Conservation (phyloP, 495 filamentous ascomycete genomes). For the Neurospora terricola region DNA sequence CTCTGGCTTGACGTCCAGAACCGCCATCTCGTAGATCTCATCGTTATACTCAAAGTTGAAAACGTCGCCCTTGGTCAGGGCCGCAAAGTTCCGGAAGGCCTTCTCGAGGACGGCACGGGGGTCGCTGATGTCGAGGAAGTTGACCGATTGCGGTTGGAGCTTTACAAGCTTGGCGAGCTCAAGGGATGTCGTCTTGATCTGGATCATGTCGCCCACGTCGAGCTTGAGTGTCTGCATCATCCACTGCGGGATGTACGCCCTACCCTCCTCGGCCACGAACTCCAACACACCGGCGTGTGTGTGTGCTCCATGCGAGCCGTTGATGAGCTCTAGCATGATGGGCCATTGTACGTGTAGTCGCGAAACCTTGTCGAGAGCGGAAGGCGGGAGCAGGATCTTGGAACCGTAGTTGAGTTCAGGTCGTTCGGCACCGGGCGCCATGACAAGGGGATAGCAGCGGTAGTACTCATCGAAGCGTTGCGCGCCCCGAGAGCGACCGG, state of each 20-base stretch:
- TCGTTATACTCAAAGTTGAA: slow-evolving; percentile 97
- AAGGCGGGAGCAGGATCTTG: slow-evolving; percentile 93
- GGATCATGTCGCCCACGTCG: slow-evolving; percentile 85
- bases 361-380: slow-evolving; percentile 89
- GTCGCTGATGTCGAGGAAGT: slow-evolving; percentile 92
- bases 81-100: slow-evolving; percentile 88
- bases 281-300: slow-evolving; percentile 93
- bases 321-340: slow-evolving; percentile 90
- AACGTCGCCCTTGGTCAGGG: slow-evolving; percentile 80
- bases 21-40: slow-evolving; percentile 79
- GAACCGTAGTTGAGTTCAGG: slow-evolving; percentile 90
- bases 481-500: slow-evolving; percentile 20
- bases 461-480: slow-evolving; percentile 94
- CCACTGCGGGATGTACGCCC: slow-evolving; percentile 93
- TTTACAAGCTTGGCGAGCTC: slow-evolving; percentile 87
- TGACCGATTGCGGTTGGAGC: slow-evolving; percentile 81
- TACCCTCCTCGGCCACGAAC: slow-evolving; percentile 94
- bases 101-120: slow-evolving; percentile 97
- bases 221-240: slow-evolving; percentile 88
- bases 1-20: slow-evolving; percentile 83
- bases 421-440: slow-evolving; percentile 88
- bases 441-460: slow-evolving; percentile 85
- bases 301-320: slow-evolving; percentile 65
- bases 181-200: slow-evolving; percentile 88
- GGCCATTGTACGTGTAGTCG: slow-evolving; percentile 96